Conservation (phyloP, 2,329 filamentous ascomycete genomes). For the Fusarium citri region DNA sequence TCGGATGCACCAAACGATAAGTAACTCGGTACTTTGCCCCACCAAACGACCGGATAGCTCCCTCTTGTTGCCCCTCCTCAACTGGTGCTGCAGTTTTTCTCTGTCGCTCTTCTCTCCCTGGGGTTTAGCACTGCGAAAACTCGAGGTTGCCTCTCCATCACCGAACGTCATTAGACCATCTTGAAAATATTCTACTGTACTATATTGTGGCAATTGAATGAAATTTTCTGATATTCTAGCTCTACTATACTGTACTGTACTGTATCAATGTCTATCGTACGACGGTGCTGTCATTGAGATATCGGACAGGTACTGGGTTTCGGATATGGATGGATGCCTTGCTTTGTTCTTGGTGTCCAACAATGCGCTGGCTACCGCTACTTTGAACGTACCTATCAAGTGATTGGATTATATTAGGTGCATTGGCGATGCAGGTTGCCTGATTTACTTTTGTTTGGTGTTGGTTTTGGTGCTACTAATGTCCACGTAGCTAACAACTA, state of each 20-base stretch:
- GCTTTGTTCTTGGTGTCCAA: conserved; percentile 20
- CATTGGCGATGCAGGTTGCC: conserved; percentile 16
- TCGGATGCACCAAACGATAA: not conserved
- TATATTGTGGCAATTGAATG: conserved; percentile 28
- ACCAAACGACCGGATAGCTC: conserved; percentile 33
- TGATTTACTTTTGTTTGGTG: conserved; percentile 20
- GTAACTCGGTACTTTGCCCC: conserved; percentile 42
- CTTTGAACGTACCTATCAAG: conserved; percentile 8
- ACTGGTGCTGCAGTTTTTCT: conserved; percentile 21
- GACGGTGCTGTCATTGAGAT: conserved; percentile 9
- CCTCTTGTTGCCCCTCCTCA: conserved; percentile 37
- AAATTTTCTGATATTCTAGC: conserved; percentile 21
- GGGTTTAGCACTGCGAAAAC: conserved; percentile 33
- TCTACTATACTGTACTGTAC: not conserved
- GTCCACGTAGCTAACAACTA: conserved; percentile 14
- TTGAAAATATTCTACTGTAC: not conserved
- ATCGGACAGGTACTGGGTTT: conserved; percentile 2
- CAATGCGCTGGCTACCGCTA: conserved; percentile 30
- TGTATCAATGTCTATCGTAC: not conserved
- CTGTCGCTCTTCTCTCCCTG: conserved; percentile 40
- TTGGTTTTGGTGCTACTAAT: not conserved
- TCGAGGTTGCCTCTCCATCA: conserved; percentile 31
- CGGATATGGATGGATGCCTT: not conserved
- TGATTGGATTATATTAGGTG: conserved; percentile 19
- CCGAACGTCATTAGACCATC: conserved; percentile 26